These are phyloP conservation scores for Chytriomyces sp. DNA, from an alignment of 192 early-diverging fungal species.

Conservation along the genomic window DNA sequence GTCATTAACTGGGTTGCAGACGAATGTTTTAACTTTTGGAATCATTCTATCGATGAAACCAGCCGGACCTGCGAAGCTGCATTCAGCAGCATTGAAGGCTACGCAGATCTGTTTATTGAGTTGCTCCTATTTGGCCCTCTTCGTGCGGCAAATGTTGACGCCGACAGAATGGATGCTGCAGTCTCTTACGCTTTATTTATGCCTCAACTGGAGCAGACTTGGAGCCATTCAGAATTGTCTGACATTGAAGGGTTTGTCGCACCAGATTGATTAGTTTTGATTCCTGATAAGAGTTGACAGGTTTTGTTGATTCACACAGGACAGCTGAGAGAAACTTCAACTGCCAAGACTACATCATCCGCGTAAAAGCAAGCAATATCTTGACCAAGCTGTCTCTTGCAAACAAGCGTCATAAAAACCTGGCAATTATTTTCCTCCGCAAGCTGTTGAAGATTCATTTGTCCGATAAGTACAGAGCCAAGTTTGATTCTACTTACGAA, in stretches of 20 bases:
- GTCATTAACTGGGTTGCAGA: neutral
- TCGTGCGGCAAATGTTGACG: slow-evolving; percentile 50
- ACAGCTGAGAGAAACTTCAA: slow-evolving; percentile 52
- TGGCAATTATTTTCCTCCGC: slow-evolving; percentile 35
- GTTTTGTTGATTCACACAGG: slow-evolving; percentile 26
- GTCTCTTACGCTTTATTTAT: slow-evolving; percentile 45
- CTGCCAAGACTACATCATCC: slow-evolving; percentile 58
- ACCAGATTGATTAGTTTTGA: neutral
- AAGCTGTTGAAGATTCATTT: slow-evolving; percentile 11
- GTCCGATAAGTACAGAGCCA: slow-evolving; percentile 18
- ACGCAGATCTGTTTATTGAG: slow-evolving; percentile 35
- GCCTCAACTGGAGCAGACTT: neutral
- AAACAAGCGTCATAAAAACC: slow-evolving; percentile 24
- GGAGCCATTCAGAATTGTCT: neutral
- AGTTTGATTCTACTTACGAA: slow-evolving; percentile 36
- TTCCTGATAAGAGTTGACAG: neutral
- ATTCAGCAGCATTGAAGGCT: slow-evolving; percentile 14
- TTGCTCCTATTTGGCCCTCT: slow-evolving; percentile 56
- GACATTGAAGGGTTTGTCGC: neutral
- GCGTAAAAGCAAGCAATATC: slow-evolving; percentile 55
- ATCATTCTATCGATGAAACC: neutral
- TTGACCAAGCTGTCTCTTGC: slow-evolving; percentile 46
- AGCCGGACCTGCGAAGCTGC: neutral
- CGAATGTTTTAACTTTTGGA: slow-evolving; percentile 6
- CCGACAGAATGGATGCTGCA: slow-evolving; percentile 56